These are phyloP conservation scores for Nemania sp. DNA, from an alignment of 2,329 filamentous ascomycete species.

Conservation along the genomic window DNA sequence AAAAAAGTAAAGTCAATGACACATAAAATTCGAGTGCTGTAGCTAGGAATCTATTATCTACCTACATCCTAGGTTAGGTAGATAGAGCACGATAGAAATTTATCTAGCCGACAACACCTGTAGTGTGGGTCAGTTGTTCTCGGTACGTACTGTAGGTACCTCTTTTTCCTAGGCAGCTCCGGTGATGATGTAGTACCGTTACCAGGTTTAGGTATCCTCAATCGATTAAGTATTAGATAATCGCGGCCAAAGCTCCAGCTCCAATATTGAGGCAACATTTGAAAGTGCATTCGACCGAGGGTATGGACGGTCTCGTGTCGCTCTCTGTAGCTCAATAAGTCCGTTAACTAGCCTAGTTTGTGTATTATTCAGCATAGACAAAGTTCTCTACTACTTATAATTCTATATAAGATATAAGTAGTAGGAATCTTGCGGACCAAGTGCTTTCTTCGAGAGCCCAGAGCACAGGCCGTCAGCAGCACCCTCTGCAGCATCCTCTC, in stretches of 20 bases:
- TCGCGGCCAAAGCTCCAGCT: slow-evolving; percentile 37
- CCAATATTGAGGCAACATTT: slow-evolving; percentile 41
- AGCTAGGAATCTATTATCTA: no score
- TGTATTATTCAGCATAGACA: slow-evolving; percentile 10
- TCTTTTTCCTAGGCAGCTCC: background rate
- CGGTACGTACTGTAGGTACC: background rate
- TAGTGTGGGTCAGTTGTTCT: background rate
- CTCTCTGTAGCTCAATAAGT: slow-evolving; percentile 9
- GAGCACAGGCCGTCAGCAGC: background rate
- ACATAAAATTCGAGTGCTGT: no score
- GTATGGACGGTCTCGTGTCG: slow-evolving; percentile 40
- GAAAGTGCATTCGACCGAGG: slow-evolving; percentile 36
- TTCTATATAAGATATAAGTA: no score
- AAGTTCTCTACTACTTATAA: slow-evolving; percentile 2
- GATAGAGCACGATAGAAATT: no score
- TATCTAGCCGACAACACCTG: background rate
- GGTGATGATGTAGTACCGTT: slow-evolving; percentile 42
- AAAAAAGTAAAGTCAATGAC: no score
- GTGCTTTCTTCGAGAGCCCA: slow-evolving; percentile 8
- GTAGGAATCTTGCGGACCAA: background rate
- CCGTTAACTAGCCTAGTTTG: background rate
- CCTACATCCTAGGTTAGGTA: no score
- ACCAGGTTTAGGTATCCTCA: no score
- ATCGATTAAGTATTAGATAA: slow-evolving; percentile 41
- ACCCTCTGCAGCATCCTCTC: slow-evolving; percentile 17